phyloP scores from a whole-genome alignment of 1,284 basidiomycete species.

The Trametes hirsuta region DNA sequence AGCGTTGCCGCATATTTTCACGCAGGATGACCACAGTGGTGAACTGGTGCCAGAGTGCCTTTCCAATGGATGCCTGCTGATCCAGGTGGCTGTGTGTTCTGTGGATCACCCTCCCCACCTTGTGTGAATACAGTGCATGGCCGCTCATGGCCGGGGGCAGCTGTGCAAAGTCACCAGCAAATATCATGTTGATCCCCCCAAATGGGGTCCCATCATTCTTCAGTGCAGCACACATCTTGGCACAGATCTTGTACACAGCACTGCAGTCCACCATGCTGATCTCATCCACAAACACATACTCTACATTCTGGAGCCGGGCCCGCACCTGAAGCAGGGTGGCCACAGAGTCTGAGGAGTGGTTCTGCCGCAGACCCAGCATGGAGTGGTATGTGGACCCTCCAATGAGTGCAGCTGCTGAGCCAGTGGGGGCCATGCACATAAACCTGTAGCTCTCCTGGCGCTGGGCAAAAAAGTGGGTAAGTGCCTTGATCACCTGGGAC shows the following conservation, averaged over 20 bases:
- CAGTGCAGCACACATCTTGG: conserved; percentile 6
- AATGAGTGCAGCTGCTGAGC: conserved; percentile 40
- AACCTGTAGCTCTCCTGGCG: conserved; percentile 32
- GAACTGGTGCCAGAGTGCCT: too few species aligned
- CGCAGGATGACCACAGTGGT: too few species aligned
- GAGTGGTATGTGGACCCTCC: conserved; percentile 44
- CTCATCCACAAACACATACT: conserved; percentile 43
- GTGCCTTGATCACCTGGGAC: conserved; percentile 43
- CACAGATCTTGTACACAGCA: conserved; percentile 32
- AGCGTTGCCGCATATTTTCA: too few species aligned
- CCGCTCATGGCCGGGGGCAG: conserved; percentile 26
- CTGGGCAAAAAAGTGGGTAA: conserved; percentile 34
- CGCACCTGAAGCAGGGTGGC: conserved; percentile 13
- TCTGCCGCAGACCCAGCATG: conserved; percentile 41
- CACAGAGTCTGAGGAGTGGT: neutral
- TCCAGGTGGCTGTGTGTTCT: too few species aligned
- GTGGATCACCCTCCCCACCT: conserved; percentile 8
- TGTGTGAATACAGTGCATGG: conserved; percentile 26
- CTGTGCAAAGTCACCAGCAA: conserved; percentile 35
- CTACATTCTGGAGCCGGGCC: conserved; percentile 30
- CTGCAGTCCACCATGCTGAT: conserved; percentile 40
- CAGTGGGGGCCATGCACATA: conserved; percentile 40
- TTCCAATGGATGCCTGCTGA: too few species aligned
- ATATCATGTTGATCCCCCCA: conserved; percentile 30
- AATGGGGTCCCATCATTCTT: conserved; percentile 25